Evolutionary conservation across 768 basidiomycete genomes (phyloP), one percentile per base, ranked within the genome.

Genomic region (Lanmaoa rubissima): DNA sequence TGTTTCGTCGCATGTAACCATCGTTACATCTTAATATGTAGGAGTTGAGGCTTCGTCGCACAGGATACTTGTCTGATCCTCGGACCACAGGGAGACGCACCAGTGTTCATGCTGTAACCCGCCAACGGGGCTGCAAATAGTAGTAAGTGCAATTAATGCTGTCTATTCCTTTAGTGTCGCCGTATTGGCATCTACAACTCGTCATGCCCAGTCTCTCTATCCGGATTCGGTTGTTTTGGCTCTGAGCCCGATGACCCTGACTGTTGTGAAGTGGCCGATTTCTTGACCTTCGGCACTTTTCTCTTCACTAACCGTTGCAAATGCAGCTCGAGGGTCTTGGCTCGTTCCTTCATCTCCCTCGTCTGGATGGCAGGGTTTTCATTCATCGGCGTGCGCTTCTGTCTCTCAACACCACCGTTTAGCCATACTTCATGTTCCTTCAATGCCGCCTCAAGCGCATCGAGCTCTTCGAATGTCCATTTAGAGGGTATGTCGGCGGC

Each of bases 351-450:
- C 84, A 98, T 86, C 74, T 98, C 94, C 62, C 75, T 82, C 48
- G 88, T 89, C 73, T 86, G 81, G 34, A 98, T 83, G n/a, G 88
- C 88, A 3, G 94, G 93, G 67, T 97, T 86, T 67, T 92, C 85
- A 64, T 90, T 82, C 68, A 79, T 73, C 72, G 86, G 81, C 48
- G 88, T 81, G 53, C 66, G 72, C 75, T 88, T 90, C 76, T 97
- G 95, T 73, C 84, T 86, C 76, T 90, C 87, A 14, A 94, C 87
- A 73, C 83, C 82, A 54, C 83, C 86, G 61, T 85, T 78, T 59
- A 98, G 75, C 97, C 97, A 99, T 28, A 74, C 61, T 72, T 92
- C 91, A 64, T 92, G 87, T 49, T 90, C 90, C 65, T 82, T 82
- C 55, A 97, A 75, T 54, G 85, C 79, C 67, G 79, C 83, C 72